Percentiles rank a stretch among this genome's conserved stretches.
Conservation (phyloP, 192 early-diverging fungal species). For the Umbelopsis sp. region DNA sequence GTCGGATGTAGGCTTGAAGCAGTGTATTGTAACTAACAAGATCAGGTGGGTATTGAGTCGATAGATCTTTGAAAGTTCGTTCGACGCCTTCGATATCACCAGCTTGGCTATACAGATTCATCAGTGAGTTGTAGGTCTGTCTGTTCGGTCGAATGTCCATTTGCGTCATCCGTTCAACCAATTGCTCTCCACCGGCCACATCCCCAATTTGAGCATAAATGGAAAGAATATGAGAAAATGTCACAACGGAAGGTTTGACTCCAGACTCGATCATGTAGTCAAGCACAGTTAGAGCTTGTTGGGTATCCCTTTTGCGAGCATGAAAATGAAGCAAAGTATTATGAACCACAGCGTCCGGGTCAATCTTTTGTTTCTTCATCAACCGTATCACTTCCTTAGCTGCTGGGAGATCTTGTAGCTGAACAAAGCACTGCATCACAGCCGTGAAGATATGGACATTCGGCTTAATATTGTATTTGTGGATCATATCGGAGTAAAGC, state of each 20-base stretch:
- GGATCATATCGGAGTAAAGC: slow-evolving; percentile 53
- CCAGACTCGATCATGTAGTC: slow-evolving; percentile 33
- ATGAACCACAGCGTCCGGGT: slow-evolving; percentile 41
- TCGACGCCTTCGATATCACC: slow-evolving; percentile 75
- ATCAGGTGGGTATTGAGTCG: slow-evolving; percentile 62
- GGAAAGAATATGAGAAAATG: slow-evolving; percentile 49
- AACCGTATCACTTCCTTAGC: slow-evolving; percentile 25
- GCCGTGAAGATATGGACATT: slow-evolving; percentile 33
- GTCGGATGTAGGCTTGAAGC: slow-evolving; percentile 71
- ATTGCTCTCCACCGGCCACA: slow-evolving; percentile 29
- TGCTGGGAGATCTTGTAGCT: slow-evolving; percentile 13
- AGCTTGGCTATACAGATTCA: slow-evolving; percentile 73
- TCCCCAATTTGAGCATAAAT: slow-evolving; percentile 49
- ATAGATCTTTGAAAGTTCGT: slow-evolving; percentile 74
- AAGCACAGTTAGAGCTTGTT: slow-evolving; percentile 45
- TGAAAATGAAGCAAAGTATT: slow-evolving; percentile 47
- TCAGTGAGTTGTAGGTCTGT: slow-evolving; percentile 69
- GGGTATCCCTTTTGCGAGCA: slow-evolving; percentile 34
- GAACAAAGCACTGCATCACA: slow-evolving; percentile 33
- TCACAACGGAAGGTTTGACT: slow-evolving; percentile 36
- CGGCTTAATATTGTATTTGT: slow-evolving; percentile 35
- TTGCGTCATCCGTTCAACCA: slow-evolving; percentile 21
- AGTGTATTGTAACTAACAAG: slow-evolving; percentile 83
- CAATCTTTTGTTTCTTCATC: slow-evolving; percentile 10
- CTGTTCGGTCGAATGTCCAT: slow-evolving; percentile 7